These are phyloP conservation scores for Aspergillus floridensis DNA, from an alignment of 2,329 filamentous ascomycete species.

Conservation along the genomic window DNA sequence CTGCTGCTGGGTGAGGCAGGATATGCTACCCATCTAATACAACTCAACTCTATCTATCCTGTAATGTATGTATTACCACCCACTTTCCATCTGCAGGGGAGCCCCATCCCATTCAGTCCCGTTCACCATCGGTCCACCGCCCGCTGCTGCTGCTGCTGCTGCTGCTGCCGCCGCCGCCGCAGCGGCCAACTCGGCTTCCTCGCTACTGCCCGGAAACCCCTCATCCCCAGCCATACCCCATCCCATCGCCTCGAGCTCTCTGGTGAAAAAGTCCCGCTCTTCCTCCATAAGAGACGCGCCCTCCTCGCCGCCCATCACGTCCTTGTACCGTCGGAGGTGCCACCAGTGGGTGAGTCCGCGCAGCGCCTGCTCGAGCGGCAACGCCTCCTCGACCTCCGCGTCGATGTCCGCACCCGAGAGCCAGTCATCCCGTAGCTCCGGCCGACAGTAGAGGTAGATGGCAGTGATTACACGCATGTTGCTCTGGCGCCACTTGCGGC, in stretches of 20 bases:
- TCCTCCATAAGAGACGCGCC: constrained; percentile 60
- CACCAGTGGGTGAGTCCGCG: constrained; percentile 91
- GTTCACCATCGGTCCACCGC: constrained; percentile 26
- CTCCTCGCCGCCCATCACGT: constrained; percentile 61
- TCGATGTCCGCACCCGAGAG: constrained; percentile 85
- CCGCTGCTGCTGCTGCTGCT: not conserved
- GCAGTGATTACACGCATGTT: constrained; percentile 99
- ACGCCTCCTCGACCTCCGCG: constrained; percentile 85
- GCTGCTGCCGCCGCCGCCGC: constrained; percentile 8
- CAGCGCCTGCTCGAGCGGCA: constrained; percentile 88
- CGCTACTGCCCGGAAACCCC: constrained; percentile 25
- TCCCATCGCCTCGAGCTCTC: constrained; percentile 71
- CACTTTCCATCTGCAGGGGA: constrained; percentile 38
- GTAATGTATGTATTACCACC: constrained; percentile 12
- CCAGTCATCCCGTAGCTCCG: constrained; percentile 94
- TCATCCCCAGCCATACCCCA: constrained; percentile 46
- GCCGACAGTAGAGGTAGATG: constrained; percentile 89
- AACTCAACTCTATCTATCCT: too few species aligned
- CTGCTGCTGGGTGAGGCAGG: not conserved
- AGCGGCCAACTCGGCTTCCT: constrained; percentile 28
- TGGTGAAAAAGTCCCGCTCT: constrained; percentile 75
- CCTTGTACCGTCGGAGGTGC: constrained; percentile 78
- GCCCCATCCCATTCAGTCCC: constrained; percentile 38
- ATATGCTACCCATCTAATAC: too few species aligned
- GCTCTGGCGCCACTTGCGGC: constrained; percentile 93